Evolutionary conservation across 2,329 filamentous ascomycete species (phyloP).

Genomic region (Sporothrix pallida): DNA sequence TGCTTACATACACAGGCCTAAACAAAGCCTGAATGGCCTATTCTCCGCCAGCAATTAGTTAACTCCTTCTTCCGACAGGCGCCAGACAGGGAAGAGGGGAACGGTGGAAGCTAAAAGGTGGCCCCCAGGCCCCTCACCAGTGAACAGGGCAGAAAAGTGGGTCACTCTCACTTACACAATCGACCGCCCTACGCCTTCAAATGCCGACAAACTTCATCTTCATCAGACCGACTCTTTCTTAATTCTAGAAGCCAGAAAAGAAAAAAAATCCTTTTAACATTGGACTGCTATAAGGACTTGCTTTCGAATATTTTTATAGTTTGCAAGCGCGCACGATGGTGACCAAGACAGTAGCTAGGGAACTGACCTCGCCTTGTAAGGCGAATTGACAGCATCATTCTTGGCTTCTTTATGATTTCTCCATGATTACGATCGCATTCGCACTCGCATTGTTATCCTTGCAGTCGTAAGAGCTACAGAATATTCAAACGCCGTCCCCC

Average conservation of each 20-base stretch:
- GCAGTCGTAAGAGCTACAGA: too few species aligned
- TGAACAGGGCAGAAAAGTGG: constrained; percentile 17
- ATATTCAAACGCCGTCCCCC: neutral
- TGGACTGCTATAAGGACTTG: too few species aligned
- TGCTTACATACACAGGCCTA: constrained; percentile 17
- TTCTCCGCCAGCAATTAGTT: too few species aligned
- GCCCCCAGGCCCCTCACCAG: neutral
- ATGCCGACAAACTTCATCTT: neutral
- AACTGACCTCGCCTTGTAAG: too few species aligned
- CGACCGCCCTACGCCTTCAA: neutral
- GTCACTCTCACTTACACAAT: constrained; percentile 3
- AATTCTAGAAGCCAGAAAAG: neutral
- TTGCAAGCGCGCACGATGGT: too few species aligned
- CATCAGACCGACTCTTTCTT: neutral
- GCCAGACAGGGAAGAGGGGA: neutral
- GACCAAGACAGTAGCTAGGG: too few species aligned
- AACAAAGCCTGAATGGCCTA: neutral
- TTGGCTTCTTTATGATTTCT: too few species aligned
- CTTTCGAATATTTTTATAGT: too few species aligned
- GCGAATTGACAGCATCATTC: too few species aligned
- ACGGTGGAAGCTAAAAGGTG: constrained; percentile 11
- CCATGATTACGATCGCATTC: neutral
- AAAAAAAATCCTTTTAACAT: too few species aligned
- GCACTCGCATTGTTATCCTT: neutral
- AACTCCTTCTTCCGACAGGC: neutral